phyloP scores from a whole-genome alignment of 2,329 filamentous ascomycete species.

The Hortaea werneckii region DNA sequence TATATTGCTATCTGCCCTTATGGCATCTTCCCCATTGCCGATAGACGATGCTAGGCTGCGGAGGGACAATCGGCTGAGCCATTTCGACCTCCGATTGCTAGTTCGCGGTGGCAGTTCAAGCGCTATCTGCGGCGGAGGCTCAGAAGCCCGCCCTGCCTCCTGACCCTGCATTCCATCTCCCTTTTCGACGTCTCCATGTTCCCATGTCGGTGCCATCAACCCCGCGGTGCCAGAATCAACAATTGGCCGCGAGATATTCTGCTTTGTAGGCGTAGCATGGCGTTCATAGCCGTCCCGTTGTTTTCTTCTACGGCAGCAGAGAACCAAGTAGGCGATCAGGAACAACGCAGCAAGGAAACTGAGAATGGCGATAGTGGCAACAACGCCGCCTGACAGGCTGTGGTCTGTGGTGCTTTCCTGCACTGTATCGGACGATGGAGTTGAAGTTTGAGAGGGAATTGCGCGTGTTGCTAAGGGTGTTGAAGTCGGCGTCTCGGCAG shows the following conservation, averaged over 20 bases:
- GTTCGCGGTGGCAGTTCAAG: constrained; percentile 23
- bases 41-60: constrained; percentile 28
- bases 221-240: constrained; percentile 19
- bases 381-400: constrained; percentile 12
- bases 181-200: constrained; percentile 30
- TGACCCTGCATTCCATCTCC: constrained; percentile 9
- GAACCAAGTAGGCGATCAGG: constrained; percentile 14
- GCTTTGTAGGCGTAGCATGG: constrained; percentile 17
- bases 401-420: not conserved
- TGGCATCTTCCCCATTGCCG: constrained; percentile 28
- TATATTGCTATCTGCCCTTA: constrained; percentile 29
- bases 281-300: constrained; percentile 6
- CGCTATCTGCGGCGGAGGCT: constrained; percentile 31
- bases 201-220: constrained; percentile 14
- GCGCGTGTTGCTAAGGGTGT: constrained; percentile 1
- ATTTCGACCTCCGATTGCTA: constrained; percentile 15
- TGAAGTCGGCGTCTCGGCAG: constrained; percentile 7
- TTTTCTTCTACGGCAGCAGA: constrained; percentile 18
- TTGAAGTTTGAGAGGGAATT: constrained; percentile 6
- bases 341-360: constrained; percentile 19
- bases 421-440: constrained; percentile 1
- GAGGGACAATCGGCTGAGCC: constrained; percentile 24
- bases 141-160: constrained; percentile 8
- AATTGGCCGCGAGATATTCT: constrained; percentile 31
- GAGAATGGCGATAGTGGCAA: constrained; percentile 26